These are phyloP conservation scores for Vigna radiata DNA, from an alignment of 306 rosid genomes.

Conservation along the genomic window DNA sequence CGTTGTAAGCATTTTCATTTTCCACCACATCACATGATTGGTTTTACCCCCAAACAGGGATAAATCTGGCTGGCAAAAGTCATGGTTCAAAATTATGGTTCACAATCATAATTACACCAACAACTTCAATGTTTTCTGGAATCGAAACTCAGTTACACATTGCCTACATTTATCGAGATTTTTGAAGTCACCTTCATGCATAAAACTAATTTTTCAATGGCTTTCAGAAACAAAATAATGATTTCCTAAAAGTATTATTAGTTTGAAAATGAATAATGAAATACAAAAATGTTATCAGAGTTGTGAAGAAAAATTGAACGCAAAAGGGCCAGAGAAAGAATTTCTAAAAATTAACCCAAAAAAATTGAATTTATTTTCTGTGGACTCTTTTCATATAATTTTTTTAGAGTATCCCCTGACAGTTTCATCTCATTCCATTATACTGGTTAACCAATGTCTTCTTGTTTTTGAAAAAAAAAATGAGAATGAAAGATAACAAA, in stretches of 20 bases:
- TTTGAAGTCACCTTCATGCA: background rate
- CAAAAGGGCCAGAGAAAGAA: background rate
- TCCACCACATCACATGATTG: constrained; percentile 27
- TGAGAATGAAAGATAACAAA: background rate
- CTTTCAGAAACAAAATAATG: background rate
- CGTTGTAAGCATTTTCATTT: constrained; percentile 34
- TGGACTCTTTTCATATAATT: background rate
- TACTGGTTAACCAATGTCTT: background rate
- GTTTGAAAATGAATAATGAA: background rate
- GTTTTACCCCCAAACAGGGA: background rate
- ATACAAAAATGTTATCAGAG: background rate
- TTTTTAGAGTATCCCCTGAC: background rate
- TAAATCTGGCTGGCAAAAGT: background rate
- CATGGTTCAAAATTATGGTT: background rate
- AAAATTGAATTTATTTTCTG: background rate
- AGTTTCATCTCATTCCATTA: too few species aligned
- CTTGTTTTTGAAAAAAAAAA: too few species aligned
- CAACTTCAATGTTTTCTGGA: background rate
- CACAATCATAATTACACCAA: background rate
- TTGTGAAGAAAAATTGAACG: background rate
- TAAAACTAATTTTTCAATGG: background rate
- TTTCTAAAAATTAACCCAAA: background rate
- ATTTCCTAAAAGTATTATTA: background rate
- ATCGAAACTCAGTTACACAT: background rate
- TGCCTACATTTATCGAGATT: background rate